Percentiles rank a stretch among this genome's conserved stretches.
Evolutionary conservation across 192 early-diverging fungal species (phyloP).

Genomic region (Coemansia guatemalensis): DNA sequence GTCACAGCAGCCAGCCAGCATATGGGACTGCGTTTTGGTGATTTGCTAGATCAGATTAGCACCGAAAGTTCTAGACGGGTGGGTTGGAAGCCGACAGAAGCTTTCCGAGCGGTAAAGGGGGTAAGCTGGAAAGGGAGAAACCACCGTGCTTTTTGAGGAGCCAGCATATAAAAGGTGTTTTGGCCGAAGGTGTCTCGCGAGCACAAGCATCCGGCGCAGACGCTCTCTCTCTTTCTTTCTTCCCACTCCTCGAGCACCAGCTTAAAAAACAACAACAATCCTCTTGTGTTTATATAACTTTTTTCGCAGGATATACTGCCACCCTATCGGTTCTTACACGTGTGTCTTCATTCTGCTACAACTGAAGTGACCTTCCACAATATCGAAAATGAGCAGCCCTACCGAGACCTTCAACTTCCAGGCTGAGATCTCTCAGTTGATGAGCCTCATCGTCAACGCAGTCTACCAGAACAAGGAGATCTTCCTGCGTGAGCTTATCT

Average conservation of each 20-base stretch:
- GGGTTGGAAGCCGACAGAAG: background rate
- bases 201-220: background rate
- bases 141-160: background rate
- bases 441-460: conserved; percentile 99
- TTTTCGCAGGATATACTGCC: background rate
- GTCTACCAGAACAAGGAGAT: conserved; percentile 99
- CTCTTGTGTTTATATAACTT: conserved; percentile 26
- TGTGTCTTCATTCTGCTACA: background rate
- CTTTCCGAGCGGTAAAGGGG: background rate
- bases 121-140: background rate
- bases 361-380: background rate
- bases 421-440: conserved; percentile 99
- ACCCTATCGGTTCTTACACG: background rate
- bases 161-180: background rate
- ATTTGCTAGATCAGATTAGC: background rate
- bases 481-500: conserved; percentile 98
- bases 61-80: background rate
- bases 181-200: background rate
- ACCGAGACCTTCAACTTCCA: conserved; percentile 89
- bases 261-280: background rate
- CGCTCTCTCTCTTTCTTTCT: conserved; percentile 5
- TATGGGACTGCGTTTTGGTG: background rate
- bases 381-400: conserved; percentile 41
- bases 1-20: background rate
- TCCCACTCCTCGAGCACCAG: background rate